Conservation (phyloP, 2,329 filamentous ascomycete species). For the Penicillium sp. region DNA sequence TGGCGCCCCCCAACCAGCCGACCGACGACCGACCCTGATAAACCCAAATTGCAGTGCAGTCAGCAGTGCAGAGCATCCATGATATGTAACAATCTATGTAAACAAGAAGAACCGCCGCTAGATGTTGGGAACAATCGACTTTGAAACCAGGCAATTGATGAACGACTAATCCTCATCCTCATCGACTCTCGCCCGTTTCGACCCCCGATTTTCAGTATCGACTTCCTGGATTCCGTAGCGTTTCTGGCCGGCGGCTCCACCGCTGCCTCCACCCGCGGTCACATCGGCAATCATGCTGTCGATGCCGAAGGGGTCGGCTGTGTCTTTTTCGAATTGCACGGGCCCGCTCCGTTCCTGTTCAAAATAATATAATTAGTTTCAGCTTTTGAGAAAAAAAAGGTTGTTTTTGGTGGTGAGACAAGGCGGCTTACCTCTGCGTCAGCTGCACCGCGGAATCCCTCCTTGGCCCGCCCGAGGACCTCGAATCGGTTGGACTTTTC, state of each 20-base stretch:
- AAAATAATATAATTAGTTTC: not conserved
- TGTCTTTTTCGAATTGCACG: conserved; percentile 94
- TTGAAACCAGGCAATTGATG: conserved; percentile 15
- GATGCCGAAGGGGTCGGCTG: conserved; percentile 86
- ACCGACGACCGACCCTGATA: not conserved
- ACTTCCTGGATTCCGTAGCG: conserved; percentile 51
- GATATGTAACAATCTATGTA: not conserved
- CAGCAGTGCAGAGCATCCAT: not conserved
- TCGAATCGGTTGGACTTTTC: conserved; percentile 87
- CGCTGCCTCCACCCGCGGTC: conserved; percentile 51
- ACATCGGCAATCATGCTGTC: conserved; percentile 90
- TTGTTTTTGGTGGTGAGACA: no score
- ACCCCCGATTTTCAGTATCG: conserved; percentile 41
- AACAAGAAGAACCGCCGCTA: not conserved
- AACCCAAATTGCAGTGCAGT: not conserved
- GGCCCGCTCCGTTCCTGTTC: conserved; percentile 78
- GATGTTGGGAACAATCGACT: conserved; percentile 12
- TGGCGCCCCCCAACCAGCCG: not conserved
- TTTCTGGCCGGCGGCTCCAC: conserved; percentile 52
- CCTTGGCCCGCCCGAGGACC: conserved; percentile 77
- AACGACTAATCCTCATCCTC: conserved; percentile 58
- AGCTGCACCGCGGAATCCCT: conserved; percentile 83
- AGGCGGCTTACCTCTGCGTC: conserved; percentile 71
- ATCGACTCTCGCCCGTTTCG: conserved; percentile 78
- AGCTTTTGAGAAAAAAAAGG: not conserved